Percentiles rank a stretch among this genome's conserved stretches.
Evolutionary conservation across 177 flowering plant genomes (phyloP).

Genomic region (Vitis hybrid): DNA sequence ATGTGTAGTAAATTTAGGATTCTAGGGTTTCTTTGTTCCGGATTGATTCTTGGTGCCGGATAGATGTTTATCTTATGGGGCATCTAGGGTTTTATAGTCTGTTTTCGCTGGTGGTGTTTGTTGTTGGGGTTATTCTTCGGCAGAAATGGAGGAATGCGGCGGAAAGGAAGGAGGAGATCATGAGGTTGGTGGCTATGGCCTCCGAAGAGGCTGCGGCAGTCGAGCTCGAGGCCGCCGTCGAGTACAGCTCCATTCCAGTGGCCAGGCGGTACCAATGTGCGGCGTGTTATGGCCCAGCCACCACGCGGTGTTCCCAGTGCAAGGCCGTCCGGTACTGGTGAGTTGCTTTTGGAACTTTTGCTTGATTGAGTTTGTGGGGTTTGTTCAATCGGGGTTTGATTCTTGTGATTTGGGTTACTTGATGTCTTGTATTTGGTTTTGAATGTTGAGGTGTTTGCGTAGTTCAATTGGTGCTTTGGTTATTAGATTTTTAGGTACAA

Average conservation of each 20-base stretch:
- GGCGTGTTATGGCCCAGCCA: conserved; percentile 37
- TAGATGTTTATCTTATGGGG: conserved; percentile 18
- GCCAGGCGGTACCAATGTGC: conserved; percentile 28
- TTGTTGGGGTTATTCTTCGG: conserved; percentile 24
- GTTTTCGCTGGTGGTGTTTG: conserved; percentile 10
- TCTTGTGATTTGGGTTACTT: background rate
- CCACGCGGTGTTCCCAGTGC: conserved; percentile 45
- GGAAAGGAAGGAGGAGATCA: conserved; percentile 48
- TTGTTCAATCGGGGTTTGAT: background rate
- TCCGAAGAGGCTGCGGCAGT: conserved; percentile 43
- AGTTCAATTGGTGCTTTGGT: background rate
- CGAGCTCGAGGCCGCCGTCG: conserved; percentile 34
- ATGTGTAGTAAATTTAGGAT: conserved; percentile 18
- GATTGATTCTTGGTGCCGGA: conserved; percentile 23
- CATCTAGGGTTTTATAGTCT: conserved; percentile 33
- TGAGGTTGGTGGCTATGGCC: conserved; percentile 33
- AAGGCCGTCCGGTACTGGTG: conserved; percentile 49
- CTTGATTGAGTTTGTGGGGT: background rate
- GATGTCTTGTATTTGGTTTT: background rate
- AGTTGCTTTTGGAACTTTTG: background rate
- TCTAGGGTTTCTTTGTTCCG: conserved; percentile 26
- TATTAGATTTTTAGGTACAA: background rate
- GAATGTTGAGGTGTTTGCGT: background rate
- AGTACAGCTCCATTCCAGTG: conserved; percentile 10
- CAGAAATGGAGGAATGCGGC: conserved; percentile 33